Evolutionary conservation across 495 filamentous ascomycete species (phyloP), one percentile per base, ranked within the genome.

Genomic region (Ascobolus immersus): DNA sequence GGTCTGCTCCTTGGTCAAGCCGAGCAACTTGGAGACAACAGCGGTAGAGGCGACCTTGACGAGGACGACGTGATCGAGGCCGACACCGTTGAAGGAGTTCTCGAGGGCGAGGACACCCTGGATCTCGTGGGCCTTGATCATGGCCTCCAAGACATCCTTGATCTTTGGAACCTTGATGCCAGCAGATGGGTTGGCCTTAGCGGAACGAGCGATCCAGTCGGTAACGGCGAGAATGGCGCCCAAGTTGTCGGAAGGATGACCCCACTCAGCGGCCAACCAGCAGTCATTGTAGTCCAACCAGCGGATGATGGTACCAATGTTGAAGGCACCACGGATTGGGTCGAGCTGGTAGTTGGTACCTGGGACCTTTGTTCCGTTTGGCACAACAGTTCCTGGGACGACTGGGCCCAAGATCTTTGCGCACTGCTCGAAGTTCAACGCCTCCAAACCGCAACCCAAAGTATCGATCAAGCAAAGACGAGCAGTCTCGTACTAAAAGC

Each of bases 251-350:
- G 79, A 90, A 28, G 84, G 86, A 49, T 96, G 86, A 28, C 86
- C 86, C 86, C 86, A 96, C 59, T 96, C 86, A 35, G 86, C 86
- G 11, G 86, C 86, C 36, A 96, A 61, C 89, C 86, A 96, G 66
- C 86, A 94, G 64, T 96, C 86, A 52, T 96, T 96, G 68, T 93
- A 96, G 55, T 96, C 86, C 35, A 96, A 68, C 86, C 86, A 96
- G 43, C 86, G 66, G 56, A 96, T 92, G 71, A 86, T 89, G 41
- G 89, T 71, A 38, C 86, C 86, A 38, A 96, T 94, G 64, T 96
- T 94, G 66, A 96, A 96, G 35, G 86, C 86, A 26, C 77, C 86
- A 40, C 81, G 76, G 42, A 96, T 73, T 17, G 86, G 86, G 54
- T 96, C 86, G 35, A 96, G 70, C 52, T 89, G 69, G 59, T 90